Conservation (phyloP, 306 rosid genomes). For the Inga laurina region DNA sequence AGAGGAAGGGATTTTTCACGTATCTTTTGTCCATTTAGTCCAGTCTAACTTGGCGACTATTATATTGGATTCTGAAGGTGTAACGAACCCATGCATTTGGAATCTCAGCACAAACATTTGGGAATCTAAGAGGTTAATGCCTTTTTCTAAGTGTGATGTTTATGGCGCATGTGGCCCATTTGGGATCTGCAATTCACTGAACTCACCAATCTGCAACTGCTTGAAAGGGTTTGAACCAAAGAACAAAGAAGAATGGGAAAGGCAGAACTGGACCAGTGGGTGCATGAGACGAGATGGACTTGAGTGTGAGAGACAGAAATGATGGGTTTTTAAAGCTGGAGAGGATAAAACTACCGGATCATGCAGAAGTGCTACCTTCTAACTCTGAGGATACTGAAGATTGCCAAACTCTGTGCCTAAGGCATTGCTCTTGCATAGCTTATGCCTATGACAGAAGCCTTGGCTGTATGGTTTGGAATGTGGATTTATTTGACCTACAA, state of each 20-base stretch:
- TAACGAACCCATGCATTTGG: neutral
- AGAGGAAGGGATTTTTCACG: neutral
- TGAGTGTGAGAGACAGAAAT: constrained; percentile 9
- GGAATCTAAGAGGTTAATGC: neutral
- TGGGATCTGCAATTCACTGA: constrained; percentile 24
- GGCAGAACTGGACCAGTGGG: constrained; percentile 38
- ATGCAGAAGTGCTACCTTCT: neutral
- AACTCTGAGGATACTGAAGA: neutral
- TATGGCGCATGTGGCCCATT: constrained; percentile 34
- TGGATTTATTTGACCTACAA: constrained; percentile 20
- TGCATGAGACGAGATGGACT: constrained; percentile 38
- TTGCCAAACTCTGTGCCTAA: constrained; percentile 23
- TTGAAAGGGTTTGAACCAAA: constrained; percentile 43
- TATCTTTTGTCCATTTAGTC: neutral
- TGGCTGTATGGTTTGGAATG: constrained; percentile 33
- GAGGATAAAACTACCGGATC: constrained; percentile 43
- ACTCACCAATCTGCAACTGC: constrained; percentile 39
- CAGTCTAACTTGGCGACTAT: neutral
- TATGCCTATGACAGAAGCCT: constrained; percentile 23
- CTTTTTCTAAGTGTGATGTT: constrained; percentile 6
- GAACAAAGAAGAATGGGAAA: constrained; percentile 38
- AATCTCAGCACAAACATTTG: neutral
- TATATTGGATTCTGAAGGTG: constrained; percentile 29
- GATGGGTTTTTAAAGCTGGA: constrained; percentile 36
- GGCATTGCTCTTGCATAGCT: constrained; percentile 35